Base-by-base conservation (phyloP, 768 basidiomycete species). In the Suillus luteus region DNA sequence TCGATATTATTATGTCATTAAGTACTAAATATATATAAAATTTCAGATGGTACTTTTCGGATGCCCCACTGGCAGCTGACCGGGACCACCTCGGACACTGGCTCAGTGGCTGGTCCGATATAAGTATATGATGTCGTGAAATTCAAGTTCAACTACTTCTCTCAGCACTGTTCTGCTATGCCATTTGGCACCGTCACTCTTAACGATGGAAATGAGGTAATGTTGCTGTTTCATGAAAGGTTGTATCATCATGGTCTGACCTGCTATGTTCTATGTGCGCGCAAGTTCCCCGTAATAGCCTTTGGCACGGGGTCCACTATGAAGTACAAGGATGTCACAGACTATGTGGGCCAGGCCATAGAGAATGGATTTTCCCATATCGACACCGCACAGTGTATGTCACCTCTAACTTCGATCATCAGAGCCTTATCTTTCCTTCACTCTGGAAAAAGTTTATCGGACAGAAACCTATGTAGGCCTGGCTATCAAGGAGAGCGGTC, bases 291-390 rank as follows among this genome's bases (percentile, higher is more conserved):
- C 14, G 72, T 75, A 19, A 84, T 90, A 62, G 88, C 86, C 0
- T 89, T 82, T 72, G 88, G 88, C 1, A 84, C 87, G 0, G 87
- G 87, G 14, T 59, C 62, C n/a, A 55, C 65, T 17, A 63, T 66
- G 66, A 81, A 78, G 55, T 73, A 72, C 54, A 78, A 74, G 71
- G 85, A 88, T 64, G 83, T 85, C 12, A 81, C 84, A 38, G 76
- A 77, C 44, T 83, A 82, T 64, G 82, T 87, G 43, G 78, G 82
- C 49, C 83, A 84, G 68, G 88, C 89, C 3, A 73, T 90, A 0
- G 82, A 88, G 17, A 69, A 76, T 1, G 88, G 88, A 0, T 89
- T 90, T 68, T 78, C 78, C 4, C 88, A 90, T 72, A 74, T 90
- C 12, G 87, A 89, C 73, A 85, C 86, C 5, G 88, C 88, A 0